Base-by-base conservation (phyloP, 1,139 yeast genomes). In the Hyphopichia khmerensis region DNA sequence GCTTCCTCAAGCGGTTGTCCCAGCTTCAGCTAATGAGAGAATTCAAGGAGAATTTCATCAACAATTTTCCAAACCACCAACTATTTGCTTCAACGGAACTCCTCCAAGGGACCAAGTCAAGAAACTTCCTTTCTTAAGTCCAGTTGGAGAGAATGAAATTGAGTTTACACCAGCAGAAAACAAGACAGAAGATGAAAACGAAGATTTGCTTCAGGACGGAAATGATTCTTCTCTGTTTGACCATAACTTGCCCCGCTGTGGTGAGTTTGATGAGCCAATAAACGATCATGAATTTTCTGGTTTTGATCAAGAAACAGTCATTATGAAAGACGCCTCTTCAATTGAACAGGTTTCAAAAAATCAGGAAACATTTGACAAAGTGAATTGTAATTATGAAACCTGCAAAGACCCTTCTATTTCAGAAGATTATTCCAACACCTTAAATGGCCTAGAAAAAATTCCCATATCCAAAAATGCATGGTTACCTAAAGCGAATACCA, bases 371-470 rank as follows among this genome's bases (percentile, higher is more conserved):
- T 11, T 11, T 27, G 14, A 27, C 5, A 27, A 6, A 7, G 10
- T 27, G 13, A 5, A 27, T n/a, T 6, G n/a, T 11, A 13, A n/a
- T n/a, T n/a, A n/a, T n/a, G n/a, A n/a, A n/a, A n/a, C n/a, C n/a
- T n/a, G 11, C 30, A 27, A 11, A 11, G 30, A 4, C 14, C 10
- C 13, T 27, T 6, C 5, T 7, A 27, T 13, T 11, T 7, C 29
- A 26, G 60, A 55, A 31, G 55, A 53, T 14, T 52, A 55, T 35
- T 50, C 49, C 21, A 39, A 51, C 19, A 41, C 53, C 6, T 48
- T 67, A 35, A 47, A 48, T 6, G 74, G 72, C 11, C 59, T 70
- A 38, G 70, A 67, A 42, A 51, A 50, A 24, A 68, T 70, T 31
- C 74, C 75, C 7, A 48, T 45, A 34, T 40, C 60, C 0, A 42